A percentile compares a stretch with the other conserved stretches of the same genome.
Evolutionary conservation across 345 rosid species (phyloP).

Genomic region (Garcia nutans): DNA sequence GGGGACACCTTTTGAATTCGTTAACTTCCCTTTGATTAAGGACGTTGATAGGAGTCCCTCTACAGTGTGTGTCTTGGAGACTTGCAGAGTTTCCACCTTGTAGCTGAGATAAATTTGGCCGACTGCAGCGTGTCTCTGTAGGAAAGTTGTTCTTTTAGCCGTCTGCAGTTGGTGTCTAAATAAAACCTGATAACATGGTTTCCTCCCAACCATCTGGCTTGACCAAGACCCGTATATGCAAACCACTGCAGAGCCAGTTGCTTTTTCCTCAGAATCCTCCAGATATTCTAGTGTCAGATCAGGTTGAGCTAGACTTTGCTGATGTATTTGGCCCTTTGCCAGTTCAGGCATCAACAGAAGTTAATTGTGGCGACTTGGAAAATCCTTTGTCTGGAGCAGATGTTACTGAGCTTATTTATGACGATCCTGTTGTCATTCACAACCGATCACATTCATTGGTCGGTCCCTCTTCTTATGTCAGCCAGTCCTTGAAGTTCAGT

Average conservation of each 20-base stretch:
- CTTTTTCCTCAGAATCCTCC: constrained; percentile 40
- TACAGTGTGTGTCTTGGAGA: constrained; percentile 13
- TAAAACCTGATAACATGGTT: constrained; percentile 43
- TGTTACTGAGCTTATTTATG: constrained; percentile 45
- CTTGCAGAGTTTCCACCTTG: constrained; percentile 20
- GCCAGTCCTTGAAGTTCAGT: constrained; percentile 61
- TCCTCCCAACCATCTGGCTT: constrained; percentile 46
- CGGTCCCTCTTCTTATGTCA: constrained; percentile 70
- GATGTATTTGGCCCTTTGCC: constrained; percentile 75
- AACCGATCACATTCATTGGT: constrained; percentile 86
- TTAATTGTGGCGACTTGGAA: constrained; percentile 27
- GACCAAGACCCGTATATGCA: constrained; percentile 26
- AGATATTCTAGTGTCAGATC: constrained; percentile 44
- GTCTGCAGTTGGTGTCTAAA: constrained; percentile 29
- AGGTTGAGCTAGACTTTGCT: constrained; percentile 63
- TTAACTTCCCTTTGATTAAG: constrained; percentile 53
- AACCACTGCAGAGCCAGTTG: constrained; percentile 36
- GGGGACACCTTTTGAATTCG: constrained; percentile 47
- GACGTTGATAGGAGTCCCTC: constrained; percentile 46
- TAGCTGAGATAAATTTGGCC: constrained; percentile 18
- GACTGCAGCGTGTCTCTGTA: constrained; percentile 23
- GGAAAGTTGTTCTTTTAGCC: constrained; percentile 9
- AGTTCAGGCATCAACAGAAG: constrained; percentile 35
- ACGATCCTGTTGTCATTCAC: constrained; percentile 67
- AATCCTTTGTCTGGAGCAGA: constrained; percentile 28